Percentiles rank a stretch among this genome's conserved stretches.
Conservation (phyloP, 1,284 basidiomycete genomes). For the Veloboletus limbatus region DNA sequence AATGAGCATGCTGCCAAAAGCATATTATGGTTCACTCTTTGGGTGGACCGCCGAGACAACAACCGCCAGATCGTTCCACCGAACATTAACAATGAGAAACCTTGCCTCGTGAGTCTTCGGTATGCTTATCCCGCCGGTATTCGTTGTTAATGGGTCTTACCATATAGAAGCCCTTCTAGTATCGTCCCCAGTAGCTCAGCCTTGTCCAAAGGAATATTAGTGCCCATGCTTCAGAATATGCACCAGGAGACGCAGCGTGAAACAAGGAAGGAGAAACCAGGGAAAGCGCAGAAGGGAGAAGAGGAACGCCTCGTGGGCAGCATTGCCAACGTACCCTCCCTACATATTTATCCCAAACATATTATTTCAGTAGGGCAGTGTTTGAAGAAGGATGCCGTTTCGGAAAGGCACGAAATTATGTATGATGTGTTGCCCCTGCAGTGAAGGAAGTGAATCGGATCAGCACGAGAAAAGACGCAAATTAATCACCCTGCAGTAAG, state of each 20-base stretch:
- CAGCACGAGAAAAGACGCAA: too few species aligned
- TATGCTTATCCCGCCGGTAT: neutral
- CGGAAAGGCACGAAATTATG: neutral
- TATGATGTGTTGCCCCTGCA: neutral
- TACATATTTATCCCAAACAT: neutral
- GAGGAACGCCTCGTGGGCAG: too few species aligned
- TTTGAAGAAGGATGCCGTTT: neutral
- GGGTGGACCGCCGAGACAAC: neutral
- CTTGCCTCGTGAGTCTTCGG: neutral
- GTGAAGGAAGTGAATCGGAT: too few species aligned
- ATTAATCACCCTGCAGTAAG: too few species aligned
- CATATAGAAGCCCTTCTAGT: neutral
- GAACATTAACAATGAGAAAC: slow-evolving; percentile 3
- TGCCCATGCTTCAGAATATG: too few species aligned
- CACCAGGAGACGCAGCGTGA: too few species aligned
- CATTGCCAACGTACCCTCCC: too few species aligned
- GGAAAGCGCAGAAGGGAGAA: too few species aligned
- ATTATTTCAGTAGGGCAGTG: neutral
- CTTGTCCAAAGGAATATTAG: neutral
- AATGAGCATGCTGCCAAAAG: neutral
- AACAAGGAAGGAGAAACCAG: too few species aligned
- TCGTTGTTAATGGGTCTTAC: neutral
- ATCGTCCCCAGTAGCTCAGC: neutral
- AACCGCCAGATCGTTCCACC: neutral
- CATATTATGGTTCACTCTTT: neutral